Evolutionary conservation across 768 basidiomycete species (phyloP).

Genomic region (Agaricus subrufescens): DNA sequence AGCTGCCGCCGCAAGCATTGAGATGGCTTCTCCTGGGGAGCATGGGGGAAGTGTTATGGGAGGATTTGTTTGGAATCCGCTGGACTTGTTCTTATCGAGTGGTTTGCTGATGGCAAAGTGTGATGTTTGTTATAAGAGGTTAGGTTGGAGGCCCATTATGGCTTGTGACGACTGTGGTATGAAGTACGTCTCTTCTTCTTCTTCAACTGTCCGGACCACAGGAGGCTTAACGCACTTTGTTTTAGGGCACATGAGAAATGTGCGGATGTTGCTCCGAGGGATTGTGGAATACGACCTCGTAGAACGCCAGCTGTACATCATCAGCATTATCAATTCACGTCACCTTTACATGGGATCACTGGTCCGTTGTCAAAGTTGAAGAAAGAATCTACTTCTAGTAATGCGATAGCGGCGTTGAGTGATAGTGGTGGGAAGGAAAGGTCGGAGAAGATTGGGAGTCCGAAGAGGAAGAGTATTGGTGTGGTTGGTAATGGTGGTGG

Average conservation of each 20-base stretch:
- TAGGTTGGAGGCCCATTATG: conserved; percentile 83
- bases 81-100: conserved; percentile 75
- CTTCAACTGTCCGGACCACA: conserved; percentile 1
- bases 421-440: conserved; percentile 21
- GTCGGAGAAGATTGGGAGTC: not conserved
- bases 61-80: conserved; percentile 61
- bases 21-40: not conserved
- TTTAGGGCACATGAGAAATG: conserved; percentile 81
- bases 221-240: conserved; percentile 7
- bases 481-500: no score
- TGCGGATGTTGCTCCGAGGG: conserved; percentile 74
- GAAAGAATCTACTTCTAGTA: conserved; percentile 17
- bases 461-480: conserved; percentile 21
- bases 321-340: not conserved
- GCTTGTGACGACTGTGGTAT: conserved; percentile 89
- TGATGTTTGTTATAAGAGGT: conserved; percentile 74
- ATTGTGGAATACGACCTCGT: conserved; percentile 54
- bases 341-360: conserved; percentile 22
- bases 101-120: conserved; percentile 72
- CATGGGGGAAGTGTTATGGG: conserved; percentile 25
- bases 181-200: conserved; percentile 38
- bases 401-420: conserved; percentile 19
- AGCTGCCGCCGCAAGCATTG: not conserved
- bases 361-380: conserved; percentile 37
- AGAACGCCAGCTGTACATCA: not conserved